Conservation (phyloP, 768 basidiomycete genomes). For the Tylopilus sp. region DNA sequence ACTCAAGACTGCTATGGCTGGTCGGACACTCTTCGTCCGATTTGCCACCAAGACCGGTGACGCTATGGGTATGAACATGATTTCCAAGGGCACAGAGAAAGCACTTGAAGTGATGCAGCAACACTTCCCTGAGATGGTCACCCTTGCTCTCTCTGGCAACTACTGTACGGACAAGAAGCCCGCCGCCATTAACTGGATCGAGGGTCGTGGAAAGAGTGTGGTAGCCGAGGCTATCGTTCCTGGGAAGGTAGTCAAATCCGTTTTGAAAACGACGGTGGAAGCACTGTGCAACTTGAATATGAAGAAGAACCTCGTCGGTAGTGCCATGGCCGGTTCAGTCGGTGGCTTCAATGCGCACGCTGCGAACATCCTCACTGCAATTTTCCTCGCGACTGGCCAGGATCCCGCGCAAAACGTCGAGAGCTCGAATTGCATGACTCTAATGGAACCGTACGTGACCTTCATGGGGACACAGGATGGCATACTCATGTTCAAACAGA, state of each 20-base stretch:
- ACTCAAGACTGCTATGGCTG: slow-evolving; percentile 88
- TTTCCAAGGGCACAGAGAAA: slow-evolving; percentile 96
- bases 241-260: slow-evolving; percentile 80
- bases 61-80: slow-evolving; percentile 99
- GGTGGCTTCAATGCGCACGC: slow-evolving; percentile 99
- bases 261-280: slow-evolving; percentile 93
- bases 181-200: slow-evolving; percentile 99
- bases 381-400: slow-evolving; percentile 96
- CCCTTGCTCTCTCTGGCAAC: slow-evolving; percentile 91
- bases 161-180: slow-evolving; percentile 99
- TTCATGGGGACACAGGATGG: slow-evolving; percentile 1
- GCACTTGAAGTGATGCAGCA: slow-evolving; percentile 77
- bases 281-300: slow-evolving; percentile 86
- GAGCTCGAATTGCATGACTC: slow-evolving; percentile 96
- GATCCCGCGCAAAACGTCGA: slow-evolving; percentile 99
- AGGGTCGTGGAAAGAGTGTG: slow-evolving; percentile 96
- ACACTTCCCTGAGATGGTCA: slow-evolving; percentile 87
- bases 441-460: slow-evolving; percentile 89
- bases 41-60: slow-evolving; percentile 95
- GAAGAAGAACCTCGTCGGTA: slow-evolving; percentile 97
- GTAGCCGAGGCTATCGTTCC: slow-evolving; percentile 95
- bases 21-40: slow-evolving; percentile 88
- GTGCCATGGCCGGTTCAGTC: slow-evolving; percentile 96
- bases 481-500: slow-evolving; percentile 36
- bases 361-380: slow-evolving; percentile 92